Conservation (phyloP, 352 stramenopile species). For the Globisporangium okanoganense region DNA sequence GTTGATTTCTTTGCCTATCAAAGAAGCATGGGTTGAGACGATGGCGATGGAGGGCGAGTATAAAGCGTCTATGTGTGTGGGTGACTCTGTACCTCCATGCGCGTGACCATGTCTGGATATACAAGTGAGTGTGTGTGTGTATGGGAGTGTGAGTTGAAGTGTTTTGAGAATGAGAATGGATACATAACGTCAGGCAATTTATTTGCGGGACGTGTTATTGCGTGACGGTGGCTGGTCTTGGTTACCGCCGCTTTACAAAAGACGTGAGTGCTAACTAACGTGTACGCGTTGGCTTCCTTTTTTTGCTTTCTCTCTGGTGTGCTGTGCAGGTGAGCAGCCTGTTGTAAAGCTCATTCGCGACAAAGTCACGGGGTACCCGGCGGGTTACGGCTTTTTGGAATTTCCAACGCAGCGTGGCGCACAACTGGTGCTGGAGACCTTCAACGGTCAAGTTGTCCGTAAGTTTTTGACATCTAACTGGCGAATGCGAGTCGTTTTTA, state of each 20-base stretch:
- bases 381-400: slow-evolving; percentile 91
- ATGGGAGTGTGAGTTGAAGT: slow-evolving; percentile 6
- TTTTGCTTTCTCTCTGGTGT: neutral
- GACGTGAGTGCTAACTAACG: neutral
- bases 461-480: slow-evolving; percentile 13
- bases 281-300: neutral
- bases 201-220: neutral
- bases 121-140: neutral
- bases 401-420: slow-evolving; percentile 81
- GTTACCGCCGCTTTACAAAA: neutral
- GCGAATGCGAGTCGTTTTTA: neutral
- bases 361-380: slow-evolving; percentile 83
- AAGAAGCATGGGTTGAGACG: slow-evolving; percentile 1
- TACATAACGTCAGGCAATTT: neutral
- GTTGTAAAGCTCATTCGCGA: slow-evolving; percentile 90
- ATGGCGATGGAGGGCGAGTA: neutral
- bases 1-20: neutral
- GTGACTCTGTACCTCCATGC: neutral
- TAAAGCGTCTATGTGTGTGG: neutral
- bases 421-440: slow-evolving; percentile 81
- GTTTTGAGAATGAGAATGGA: neutral
- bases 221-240: neutral
- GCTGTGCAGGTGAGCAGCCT: slow-evolving; percentile 60
- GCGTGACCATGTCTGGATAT: neutral
- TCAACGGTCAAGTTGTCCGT: slow-evolving; percentile 88